Base-by-base conservation (phyloP, 2,329 filamentous ascomycete genomes). In the Davidsoniella virescens region DNA sequence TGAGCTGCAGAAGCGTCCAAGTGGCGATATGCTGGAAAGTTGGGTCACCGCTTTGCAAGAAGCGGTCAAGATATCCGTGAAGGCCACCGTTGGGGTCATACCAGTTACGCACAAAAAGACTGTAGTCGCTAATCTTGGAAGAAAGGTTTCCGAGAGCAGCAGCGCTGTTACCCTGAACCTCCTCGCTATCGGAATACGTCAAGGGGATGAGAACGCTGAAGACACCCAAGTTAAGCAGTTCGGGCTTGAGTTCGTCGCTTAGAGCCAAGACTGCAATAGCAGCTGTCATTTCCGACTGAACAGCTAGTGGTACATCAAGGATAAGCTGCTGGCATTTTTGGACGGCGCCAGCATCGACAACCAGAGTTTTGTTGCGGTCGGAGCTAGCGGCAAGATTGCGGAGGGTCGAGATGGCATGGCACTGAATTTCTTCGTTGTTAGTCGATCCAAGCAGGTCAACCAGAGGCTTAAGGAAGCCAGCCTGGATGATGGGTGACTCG, bases 21-120 rank as follows among this genome's bases (percentile, higher is more conserved):
- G 96, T 94, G 47, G 92, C 92, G 61, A 98, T 98, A 63, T 98
- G 92, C 66, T 98, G 92, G 72, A 98, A 98, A 0, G 92, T 98
- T 1, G 92, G 81, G 62, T 98, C 92, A 39, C 88, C 90, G 56
- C 87, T 95, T 42, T 84, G 85, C 16, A 98, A 73, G 71, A 98
- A 98, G 50, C 90, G 81, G 59, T 81, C 84, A 36, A 98, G 74
- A 62, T 98, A 98, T 49, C 92, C 92, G 61, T 95, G 88, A 54
- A 98, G 94, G 43, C 92, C 92, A 43, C 87, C 92, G 54, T 87
- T 84, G 2, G 92, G 92, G 59, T 94, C 82, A 16, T 76, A 80
- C 92, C 92, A 98, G 64, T 94, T 86, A 57, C 87, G 82, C 39
- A 95, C 82, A 63, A 98, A 98, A 58, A 95, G 92, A 2, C 85